Conservation (phyloP, 2,329 filamentous ascomycete species). For the Fusarium anguioides region DNA sequence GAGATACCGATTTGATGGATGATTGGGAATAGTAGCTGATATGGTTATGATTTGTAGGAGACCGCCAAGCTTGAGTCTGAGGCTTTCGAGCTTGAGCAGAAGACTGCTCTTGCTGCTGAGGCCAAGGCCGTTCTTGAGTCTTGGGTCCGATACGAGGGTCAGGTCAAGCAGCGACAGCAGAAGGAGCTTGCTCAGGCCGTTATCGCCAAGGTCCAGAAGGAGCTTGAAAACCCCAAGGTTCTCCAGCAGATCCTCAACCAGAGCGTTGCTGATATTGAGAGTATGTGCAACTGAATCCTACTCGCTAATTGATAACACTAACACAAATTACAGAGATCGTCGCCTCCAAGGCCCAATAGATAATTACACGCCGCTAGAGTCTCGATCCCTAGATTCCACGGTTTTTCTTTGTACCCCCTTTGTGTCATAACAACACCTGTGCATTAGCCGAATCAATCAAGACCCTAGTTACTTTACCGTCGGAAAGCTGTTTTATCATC, state of each 20-base stretch:
- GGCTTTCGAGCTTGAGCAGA: constrained; percentile 97
- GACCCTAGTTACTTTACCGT: constrained; percentile 45
- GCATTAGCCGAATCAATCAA: constrained; percentile 68
- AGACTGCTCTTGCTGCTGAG: constrained; percentile 89
- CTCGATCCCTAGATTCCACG: constrained; percentile 51
- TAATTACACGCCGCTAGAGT: constrained; percentile 51
- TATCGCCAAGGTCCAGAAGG: constrained; percentile 98
- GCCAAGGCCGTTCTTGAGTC: constrained; percentile 96
- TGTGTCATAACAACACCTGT: constrained; percentile 68
- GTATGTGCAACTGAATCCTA: constrained; percentile 60
- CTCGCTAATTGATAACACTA: constrained; percentile 43
- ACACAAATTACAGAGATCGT: constrained; percentile 65
- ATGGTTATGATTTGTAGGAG: constrained; percentile 71
- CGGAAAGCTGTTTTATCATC: constrained; percentile 28
- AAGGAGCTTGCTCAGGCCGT: constrained; percentile 91
- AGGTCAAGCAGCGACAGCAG: constrained; percentile 99
- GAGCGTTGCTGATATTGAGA: constrained; percentile 95
- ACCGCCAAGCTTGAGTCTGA: constrained; percentile 95
- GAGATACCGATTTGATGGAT: constrained; percentile 16
- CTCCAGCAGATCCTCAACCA: constrained; percentile 98
- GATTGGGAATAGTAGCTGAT: constrained; percentile 36
- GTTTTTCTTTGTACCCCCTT: constrained; percentile 64
- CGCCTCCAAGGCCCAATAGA: constrained; percentile 72
- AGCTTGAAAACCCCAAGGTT: constrained; percentile 96
- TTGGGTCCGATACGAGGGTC: constrained; percentile 98